phyloP scores from a whole-genome alignment of 2,329 filamentous ascomycete species.

The Hypocrella siamensis region DNA sequence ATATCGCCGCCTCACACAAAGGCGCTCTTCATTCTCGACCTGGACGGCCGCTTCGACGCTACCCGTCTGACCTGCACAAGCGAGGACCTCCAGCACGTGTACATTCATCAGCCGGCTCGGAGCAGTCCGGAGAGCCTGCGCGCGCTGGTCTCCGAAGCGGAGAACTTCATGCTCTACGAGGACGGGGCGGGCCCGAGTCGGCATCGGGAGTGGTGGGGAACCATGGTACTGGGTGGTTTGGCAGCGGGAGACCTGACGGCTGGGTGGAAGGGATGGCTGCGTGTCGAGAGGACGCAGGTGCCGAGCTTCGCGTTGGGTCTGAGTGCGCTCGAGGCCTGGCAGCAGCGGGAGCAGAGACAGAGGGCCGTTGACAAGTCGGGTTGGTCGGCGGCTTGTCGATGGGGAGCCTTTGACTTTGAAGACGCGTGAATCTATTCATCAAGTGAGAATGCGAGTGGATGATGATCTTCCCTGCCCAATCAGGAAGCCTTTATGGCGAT shows the following conservation, averaged over 20 bases:
- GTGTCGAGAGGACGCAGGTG: slow-evolving; percentile 28
- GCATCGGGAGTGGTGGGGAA: slow-evolving; percentile 41
- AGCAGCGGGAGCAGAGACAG: slow-evolving; percentile 21
- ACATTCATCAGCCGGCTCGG: slow-evolving; percentile 28
- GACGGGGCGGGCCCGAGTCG: slow-evolving; percentile 21
- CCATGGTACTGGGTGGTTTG: slow-evolving; percentile 31
- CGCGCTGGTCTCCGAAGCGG: slow-evolving; percentile 22
- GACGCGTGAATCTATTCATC: no score
- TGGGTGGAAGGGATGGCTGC: slow-evolving; percentile 34
- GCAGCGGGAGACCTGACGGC: slow-evolving; percentile 16
- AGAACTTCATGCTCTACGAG: slow-evolving; percentile 35
- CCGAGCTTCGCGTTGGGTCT: slow-evolving; percentile 20
- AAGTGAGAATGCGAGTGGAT: neutral
- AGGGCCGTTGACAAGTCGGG: slow-evolving; percentile 23
- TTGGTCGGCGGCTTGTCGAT: slow-evolving; percentile 31
- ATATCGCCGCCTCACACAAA: slow-evolving; percentile 30
- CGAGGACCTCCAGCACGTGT: slow-evolving; percentile 31
- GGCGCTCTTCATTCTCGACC: slow-evolving; percentile 37
- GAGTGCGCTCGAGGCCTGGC: slow-evolving; percentile 29
- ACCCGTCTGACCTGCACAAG: slow-evolving; percentile 23
- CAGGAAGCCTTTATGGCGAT: no score
- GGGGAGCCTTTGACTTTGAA: slow-evolving; percentile 31
- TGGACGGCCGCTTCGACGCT: slow-evolving; percentile 38
- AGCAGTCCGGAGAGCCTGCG: slow-evolving; percentile 12
- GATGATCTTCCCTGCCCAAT: no score